Evolutionary conservation across 768 basidiomycete species (phyloP).

Genomic region (Collybia mongolica): DNA sequence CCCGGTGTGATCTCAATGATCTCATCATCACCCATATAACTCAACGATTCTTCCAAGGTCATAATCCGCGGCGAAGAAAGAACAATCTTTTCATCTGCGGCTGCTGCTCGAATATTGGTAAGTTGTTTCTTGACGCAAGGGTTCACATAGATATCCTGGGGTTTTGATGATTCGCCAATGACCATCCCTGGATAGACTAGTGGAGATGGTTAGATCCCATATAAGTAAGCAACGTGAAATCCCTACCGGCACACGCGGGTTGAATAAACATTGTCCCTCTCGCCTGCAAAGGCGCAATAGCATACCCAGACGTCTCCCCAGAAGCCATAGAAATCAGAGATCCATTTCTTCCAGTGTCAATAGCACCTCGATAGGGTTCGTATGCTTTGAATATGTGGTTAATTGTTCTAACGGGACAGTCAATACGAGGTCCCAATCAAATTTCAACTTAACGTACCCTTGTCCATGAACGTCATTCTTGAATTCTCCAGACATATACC

Average conservation of each 20-base stretch:
- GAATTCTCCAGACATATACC: slow-evolving; percentile 53
- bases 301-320: slow-evolving; percentile 46
- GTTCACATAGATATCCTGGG: slow-evolving; percentile 45
- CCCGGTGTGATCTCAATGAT: slow-evolving; percentile 46
- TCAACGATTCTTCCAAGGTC: slow-evolving; percentile 44
- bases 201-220: not conserved
- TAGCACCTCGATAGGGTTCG: slow-evolving; percentile 38
- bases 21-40: slow-evolving; percentile 51
- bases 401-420: slow-evolving; percentile 32
- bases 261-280: slow-evolving; percentile 45
- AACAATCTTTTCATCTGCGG: slow-evolving; percentile 50
- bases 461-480: slow-evolving; percentile 51
- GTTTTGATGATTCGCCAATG: slow-evolving; percentile 47
- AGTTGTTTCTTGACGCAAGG: slow-evolving; percentile 48
- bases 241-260: slow-evolving; percentile 38
- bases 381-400: slow-evolving; percentile 54
- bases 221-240: not conserved
- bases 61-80: slow-evolving; percentile 40
- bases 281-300: slow-evolving; percentile 49
- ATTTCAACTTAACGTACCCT: slow-evolving; percentile 26
- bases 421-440: not conserved
- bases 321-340: slow-evolving; percentile 45
- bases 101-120: slow-evolving; percentile 48
- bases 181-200: slow-evolving; percentile 52
- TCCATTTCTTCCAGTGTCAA: slow-evolving; percentile 48